Conservation (phyloP, 1,139 yeast genomes). For the Protomyces macrosporus region DNA sequence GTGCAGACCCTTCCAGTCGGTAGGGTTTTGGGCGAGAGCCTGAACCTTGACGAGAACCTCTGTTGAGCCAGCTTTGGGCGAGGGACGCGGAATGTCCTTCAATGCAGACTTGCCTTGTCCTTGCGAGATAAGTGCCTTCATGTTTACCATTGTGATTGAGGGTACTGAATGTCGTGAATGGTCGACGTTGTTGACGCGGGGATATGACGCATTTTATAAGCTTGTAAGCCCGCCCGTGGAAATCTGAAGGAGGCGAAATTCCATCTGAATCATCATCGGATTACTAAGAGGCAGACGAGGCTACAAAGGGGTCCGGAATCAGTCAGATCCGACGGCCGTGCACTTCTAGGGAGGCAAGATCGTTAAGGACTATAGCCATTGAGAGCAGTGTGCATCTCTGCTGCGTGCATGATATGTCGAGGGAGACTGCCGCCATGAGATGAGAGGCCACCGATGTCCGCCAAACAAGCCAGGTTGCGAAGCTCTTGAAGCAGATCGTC, state of each 20-base stretch:
- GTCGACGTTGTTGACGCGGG: no score
- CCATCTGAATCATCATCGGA: no score
- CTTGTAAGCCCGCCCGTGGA: no score
- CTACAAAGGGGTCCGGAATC: no score
- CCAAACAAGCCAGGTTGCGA: neutral
- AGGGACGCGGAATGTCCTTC: neutral
- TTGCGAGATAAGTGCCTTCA: conserved; percentile 4
- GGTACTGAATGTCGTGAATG: no score
- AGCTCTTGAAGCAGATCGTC: neutral
- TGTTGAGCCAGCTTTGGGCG: conserved; percentile 2
- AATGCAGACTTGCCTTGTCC: neutral
- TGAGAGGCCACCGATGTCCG: neutral
- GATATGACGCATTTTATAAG: no score
- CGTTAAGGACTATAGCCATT: neutral
- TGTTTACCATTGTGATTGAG: neutral
- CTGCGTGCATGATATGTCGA: neutral
- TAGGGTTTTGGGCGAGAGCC: conserved; percentile 8
- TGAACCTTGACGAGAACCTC: conserved; percentile 6
- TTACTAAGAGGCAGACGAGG: no score
- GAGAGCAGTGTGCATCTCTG: neutral
- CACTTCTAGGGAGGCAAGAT: no score
- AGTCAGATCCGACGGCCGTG: no score
- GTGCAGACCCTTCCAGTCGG: conserved; percentile 20
- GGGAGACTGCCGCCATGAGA: neutral
- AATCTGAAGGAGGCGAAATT: no score